A percentile compares a stretch with the other conserved stretches of the same genome.
These are phyloP conservation scores for Mimosa pudica DNA, from an alignment of 306 rosid species.

Conservation along the genomic window DNA sequence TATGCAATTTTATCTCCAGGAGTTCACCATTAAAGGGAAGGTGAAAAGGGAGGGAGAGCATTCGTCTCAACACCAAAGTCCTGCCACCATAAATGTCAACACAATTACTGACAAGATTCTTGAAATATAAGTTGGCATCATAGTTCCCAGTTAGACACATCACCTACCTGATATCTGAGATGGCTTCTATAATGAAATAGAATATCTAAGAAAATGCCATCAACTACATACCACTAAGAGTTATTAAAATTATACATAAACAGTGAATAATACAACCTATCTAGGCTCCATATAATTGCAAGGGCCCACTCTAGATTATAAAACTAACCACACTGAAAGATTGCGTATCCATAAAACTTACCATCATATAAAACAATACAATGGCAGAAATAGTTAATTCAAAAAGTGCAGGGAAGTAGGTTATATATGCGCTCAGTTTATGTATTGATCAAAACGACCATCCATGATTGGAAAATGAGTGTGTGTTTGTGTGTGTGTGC, in stretches of 20 bases:
- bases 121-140: neutral
- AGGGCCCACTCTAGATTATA: neutral
- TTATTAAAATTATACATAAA: neutral
- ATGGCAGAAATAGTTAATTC: neutral
- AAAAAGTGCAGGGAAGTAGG: neutral
- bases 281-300: neutral
- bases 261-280: neutral
- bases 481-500: too few species aligned
- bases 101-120: slow-evolving; percentile 1
- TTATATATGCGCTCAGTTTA: neutral
- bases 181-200: neutral
- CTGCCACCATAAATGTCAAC: slow-evolving; percentile 4
- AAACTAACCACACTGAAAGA: neutral
- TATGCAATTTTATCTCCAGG: neutral
- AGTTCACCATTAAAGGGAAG: neutral
- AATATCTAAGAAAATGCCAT: neutral
- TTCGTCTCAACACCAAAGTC: neutral
- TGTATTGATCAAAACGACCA: neutral
- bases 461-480: neutral
- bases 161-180: neutral
- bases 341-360: neutral
- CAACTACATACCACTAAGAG: neutral
- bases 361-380: neutral
- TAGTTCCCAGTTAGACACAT: neutral
- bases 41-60: neutral